Evolutionary conservation across 2,329 filamentous ascomycete genomes (phyloP).

Genomic region (Cryphonectria carpinicola): DNA sequence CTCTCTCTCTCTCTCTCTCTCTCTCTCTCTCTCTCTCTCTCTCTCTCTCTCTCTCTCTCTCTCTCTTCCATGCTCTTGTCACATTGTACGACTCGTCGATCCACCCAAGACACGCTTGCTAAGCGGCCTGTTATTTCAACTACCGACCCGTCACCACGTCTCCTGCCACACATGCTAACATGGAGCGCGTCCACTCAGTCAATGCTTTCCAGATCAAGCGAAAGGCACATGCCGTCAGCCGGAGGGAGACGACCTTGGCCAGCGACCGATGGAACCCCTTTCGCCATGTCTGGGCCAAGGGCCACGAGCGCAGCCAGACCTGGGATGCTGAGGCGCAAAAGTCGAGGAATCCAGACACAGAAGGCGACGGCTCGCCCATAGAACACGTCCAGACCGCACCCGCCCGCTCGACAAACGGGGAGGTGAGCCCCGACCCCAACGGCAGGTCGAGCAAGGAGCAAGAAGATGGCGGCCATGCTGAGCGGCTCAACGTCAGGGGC

Average conservation of each 20-base stretch:
- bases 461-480: constrained; percentile 35
- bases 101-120: not conserved
- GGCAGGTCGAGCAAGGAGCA: constrained; percentile 23
- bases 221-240: constrained; percentile 48
- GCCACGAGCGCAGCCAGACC: constrained; percentile 37
- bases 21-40: too few species aligned
- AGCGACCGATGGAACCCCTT: constrained; percentile 51
- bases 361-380: constrained; percentile 37
- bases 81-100: constrained; percentile 9
- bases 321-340: constrained; percentile 44
- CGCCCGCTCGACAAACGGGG: constrained; percentile 13
- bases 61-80: not conserved
- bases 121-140: constrained; percentile 10
- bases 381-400: constrained; percentile 41
- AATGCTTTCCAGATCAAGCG: constrained; percentile 51
- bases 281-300: constrained; percentile 44
- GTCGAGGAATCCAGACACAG: constrained; percentile 28
- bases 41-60: not conserved
- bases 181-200: constrained; percentile 40
- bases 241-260: constrained; percentile 36
- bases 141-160: not conserved
- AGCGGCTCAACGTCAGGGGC: constrained; percentile 32
- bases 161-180: constrained; percentile 21
- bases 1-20: too few species aligned
- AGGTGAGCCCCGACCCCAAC: not conserved